Evolutionary conservation across 257 asterid species (phyloP).

Genomic region (Solanum neorickii): DNA sequence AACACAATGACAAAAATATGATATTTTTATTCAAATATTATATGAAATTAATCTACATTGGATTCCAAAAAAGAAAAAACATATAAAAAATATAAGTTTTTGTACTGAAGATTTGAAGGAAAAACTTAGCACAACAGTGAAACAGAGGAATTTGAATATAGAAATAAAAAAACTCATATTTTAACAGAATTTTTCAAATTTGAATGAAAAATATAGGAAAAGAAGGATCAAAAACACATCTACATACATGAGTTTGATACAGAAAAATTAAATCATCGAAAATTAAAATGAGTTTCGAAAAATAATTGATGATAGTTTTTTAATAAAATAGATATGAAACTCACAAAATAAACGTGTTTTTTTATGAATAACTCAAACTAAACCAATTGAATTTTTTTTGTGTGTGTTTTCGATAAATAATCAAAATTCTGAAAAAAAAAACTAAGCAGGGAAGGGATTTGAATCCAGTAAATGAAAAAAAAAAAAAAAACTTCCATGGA

Average conservation of each 20-base stretch:
- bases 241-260: too few species aligned
- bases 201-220: background rate
- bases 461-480: background rate
- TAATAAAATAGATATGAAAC: background rate
- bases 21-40: background rate
- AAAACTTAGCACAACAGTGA: background rate
- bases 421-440: background rate
- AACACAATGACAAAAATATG: background rate
- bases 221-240: background rate
- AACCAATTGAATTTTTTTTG: background rate
- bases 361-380: too few species aligned
- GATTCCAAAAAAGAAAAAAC: background rate
- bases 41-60: background rate
- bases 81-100: background rate
- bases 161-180: background rate
- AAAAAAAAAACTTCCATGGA: background rate
- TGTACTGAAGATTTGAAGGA: background rate
- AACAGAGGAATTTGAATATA: background rate
- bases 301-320: too few species aligned
- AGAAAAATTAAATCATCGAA: fast-evolving
- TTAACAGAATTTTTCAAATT: background rate
- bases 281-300: too few species aligned
- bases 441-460: background rate
- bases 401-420: background rate
- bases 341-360: background rate